Conservation (phyloP, 192 early-diverging fungal species). For the Gryganskiella cystojenkinii region DNA sequence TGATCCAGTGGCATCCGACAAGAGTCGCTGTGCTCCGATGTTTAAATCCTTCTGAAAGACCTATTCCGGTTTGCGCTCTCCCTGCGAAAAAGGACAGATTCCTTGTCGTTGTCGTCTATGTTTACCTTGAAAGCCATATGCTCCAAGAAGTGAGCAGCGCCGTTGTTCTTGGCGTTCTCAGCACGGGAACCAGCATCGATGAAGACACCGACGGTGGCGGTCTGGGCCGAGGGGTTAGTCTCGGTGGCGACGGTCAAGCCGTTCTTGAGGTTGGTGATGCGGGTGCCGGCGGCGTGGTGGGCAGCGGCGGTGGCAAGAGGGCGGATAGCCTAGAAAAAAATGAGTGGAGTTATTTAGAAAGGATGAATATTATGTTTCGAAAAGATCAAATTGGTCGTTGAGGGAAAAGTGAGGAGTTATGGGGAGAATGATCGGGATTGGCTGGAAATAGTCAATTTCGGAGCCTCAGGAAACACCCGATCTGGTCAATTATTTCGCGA, state of each 20-base stretch:
- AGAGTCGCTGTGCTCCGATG: too few relatives aligned
- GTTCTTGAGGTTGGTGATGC: conserved; percentile 78
- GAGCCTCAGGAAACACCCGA: too few relatives aligned
- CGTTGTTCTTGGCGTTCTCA: conserved; percentile 88
- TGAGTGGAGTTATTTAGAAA: not conserved
- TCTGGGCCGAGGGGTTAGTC: conserved; percentile 80
- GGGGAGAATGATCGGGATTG: too few relatives aligned
- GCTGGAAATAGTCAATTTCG: too few relatives aligned
- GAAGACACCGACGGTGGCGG: conserved; percentile 91
- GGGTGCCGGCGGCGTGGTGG: conserved; percentile 58
- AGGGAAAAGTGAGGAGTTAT: too few relatives aligned
- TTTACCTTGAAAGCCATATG: conserved; percentile 99
- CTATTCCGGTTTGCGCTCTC: too few relatives aligned
- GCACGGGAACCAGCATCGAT: conserved; percentile 90
- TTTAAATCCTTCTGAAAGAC: too few relatives aligned
- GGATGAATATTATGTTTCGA: not conserved
- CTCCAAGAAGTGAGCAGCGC: conserved; percentile 97
- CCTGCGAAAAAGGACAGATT: too few relatives aligned
- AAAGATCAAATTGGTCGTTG: not conserved
- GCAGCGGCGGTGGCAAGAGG: conserved; percentile 63
- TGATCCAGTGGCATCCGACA: too few relatives aligned
- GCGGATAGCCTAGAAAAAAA: conserved; percentile 53
- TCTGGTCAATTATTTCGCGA: too few relatives aligned
- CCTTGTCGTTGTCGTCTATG: too few relatives aligned
- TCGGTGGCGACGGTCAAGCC: conserved; percentile 89